These are phyloP conservation scores for Fusarium nodosum DNA, from an alignment of 2,329 filamentous ascomycete species.

Conservation along the genomic window DNA sequence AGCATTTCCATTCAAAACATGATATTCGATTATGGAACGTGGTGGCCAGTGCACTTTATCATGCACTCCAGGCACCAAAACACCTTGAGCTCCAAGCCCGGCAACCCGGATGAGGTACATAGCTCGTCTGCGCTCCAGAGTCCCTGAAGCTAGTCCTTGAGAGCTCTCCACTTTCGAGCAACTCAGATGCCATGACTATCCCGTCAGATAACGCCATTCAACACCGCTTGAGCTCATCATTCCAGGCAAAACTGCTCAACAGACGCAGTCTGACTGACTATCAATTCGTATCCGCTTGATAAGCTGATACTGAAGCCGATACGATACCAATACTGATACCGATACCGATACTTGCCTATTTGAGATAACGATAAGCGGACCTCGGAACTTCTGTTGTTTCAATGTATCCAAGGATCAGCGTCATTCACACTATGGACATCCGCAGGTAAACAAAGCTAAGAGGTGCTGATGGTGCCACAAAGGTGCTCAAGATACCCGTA, in stretches of 20 bases:
- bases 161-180: constrained; percentile 34
- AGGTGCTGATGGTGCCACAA: constrained; percentile 3
- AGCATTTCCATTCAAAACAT: constrained; percentile 15
- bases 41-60: constrained; percentile 26
- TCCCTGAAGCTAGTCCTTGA: constrained; percentile 19
- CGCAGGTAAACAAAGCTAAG: constrained; percentile 15
- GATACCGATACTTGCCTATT: constrained; percentile 12
- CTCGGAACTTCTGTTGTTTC: constrained; percentile 29
- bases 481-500: background rate
- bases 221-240: constrained; percentile 47
- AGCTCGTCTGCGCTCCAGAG: constrained; percentile 20
- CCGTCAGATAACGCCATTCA: constrained; percentile 50
- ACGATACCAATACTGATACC: constrained; percentile 3
- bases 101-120: constrained; percentile 34
- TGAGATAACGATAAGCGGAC: constrained; percentile 20
- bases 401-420: constrained; percentile 6
- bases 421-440: background rate
- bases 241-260: constrained; percentile 28
- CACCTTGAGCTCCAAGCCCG: constrained; percentile 27
- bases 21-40: constrained; percentile 4
- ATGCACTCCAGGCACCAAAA: constrained; percentile 29
- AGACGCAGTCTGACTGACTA: constrained; percentile 4
- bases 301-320: constrained; percentile 11
- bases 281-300: constrained; percentile 23
- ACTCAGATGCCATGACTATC: constrained; percentile 41